These are phyloP conservation scores for Hymenoscyphus fraxineus DNA, from an alignment of 2,329 filamentous ascomycete genomes.

Conservation along the genomic window DNA sequence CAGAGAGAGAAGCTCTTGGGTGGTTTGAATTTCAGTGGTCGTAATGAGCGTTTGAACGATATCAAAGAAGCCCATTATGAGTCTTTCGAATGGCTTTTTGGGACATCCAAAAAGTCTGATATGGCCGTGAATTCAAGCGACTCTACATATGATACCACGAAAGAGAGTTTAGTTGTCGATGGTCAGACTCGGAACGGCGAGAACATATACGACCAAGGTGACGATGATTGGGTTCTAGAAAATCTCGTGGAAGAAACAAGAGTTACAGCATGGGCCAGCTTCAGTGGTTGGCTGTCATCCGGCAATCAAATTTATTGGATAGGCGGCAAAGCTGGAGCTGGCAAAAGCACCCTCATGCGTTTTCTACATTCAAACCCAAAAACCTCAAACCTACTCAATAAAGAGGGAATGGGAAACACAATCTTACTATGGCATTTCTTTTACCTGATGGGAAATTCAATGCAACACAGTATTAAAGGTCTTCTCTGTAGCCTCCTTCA, in stretches of 20 bases:
- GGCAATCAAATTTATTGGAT: not conserved
- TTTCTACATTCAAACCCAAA: not conserved
- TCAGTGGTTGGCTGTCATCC: not conserved
- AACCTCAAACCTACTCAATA: not conserved
- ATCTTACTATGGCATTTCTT: not conserved
- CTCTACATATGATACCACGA: not conserved
- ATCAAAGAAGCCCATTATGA: not conserved
- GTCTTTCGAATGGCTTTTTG: not conserved
- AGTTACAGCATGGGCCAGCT: not conserved
- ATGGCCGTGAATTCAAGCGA: not conserved
- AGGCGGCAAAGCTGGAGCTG: not conserved
- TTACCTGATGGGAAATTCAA: not conserved
- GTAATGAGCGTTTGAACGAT: not conserved
- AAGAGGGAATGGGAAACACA: not conserved
- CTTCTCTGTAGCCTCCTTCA: not conserved
- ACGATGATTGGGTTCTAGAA: not conserved
- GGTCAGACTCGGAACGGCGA: not conserved
- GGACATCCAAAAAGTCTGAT: not conserved
- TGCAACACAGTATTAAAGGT: slow-evolving; percentile 1
- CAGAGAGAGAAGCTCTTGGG: not conserved
- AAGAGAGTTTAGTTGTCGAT: not conserved
- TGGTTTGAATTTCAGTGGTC: not conserved
- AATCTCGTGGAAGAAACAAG: not conserved
- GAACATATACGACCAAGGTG: not conserved
- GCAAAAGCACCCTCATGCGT: not conserved